Conservation (phyloP, 2,329 filamentous ascomycete genomes). For the Tolypocladium album region DNA sequence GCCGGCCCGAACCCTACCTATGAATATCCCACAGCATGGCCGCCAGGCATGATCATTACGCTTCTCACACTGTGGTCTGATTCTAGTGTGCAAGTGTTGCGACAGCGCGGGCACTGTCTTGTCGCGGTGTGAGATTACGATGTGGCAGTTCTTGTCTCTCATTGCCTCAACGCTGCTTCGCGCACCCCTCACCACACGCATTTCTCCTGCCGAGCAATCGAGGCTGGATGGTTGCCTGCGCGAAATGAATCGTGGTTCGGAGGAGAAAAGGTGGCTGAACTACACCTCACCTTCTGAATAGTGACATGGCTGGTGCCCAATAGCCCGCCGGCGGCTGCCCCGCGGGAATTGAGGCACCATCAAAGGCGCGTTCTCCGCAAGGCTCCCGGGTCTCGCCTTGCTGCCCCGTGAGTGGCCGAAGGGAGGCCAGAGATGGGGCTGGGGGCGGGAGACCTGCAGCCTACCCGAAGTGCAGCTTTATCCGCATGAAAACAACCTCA, state of each 20-base stretch:
- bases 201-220: neutral
- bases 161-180: neutral
- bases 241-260: neutral
- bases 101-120: neutral
- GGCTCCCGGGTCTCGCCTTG: neutral
- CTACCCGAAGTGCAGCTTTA: constrained; percentile 18
- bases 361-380: neutral
- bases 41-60: neutral
- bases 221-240: neutral
- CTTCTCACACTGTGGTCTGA: constrained; percentile 4
- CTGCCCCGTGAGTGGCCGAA: neutral
- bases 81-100: constrained; percentile 1
- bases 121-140: constrained; percentile 5
- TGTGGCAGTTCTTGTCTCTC: constrained; percentile 3
- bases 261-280: neutral
- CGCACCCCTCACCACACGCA: neutral
- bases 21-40: no score
- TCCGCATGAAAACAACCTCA: constrained; percentile 23
- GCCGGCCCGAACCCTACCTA: neutral
- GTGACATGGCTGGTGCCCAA: no score
- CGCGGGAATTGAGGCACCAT: neutral
- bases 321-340: no score
- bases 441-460: constrained; percentile 20
- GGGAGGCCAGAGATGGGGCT: constrained; percentile 14
- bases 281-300: no score